Conservation (phyloP, 768 basidiomycete genomes). For the Boletus tylopilopsis region DNA sequence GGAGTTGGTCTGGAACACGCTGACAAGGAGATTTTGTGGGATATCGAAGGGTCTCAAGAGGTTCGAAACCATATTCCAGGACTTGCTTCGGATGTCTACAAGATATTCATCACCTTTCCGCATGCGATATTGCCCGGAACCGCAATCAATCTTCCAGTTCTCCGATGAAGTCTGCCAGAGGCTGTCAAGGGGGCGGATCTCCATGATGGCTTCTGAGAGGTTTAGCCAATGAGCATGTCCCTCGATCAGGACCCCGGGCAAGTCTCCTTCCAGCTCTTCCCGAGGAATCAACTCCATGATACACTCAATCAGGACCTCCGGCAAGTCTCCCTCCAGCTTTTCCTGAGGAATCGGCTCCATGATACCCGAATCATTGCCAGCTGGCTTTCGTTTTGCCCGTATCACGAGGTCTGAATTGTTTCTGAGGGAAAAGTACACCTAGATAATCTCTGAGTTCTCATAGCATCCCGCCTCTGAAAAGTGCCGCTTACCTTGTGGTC, state of each 20-base stretch:
- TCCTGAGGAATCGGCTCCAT: conserved; percentile 25
- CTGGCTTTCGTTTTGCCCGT: conserved; percentile 1
- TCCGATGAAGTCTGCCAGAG: conserved; percentile 24
- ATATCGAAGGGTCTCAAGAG: conserved; percentile 25
- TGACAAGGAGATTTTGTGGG: conserved; percentile 22
- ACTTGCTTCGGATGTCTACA: conserved; percentile 25
- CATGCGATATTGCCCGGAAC: conserved; percentile 7
- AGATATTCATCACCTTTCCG: conserved; percentile 10
- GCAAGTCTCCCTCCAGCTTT: conserved; percentile 24
- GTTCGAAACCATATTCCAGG: conserved; percentile 27
- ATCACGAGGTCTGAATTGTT: conserved; percentile 14
- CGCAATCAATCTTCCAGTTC: conserved; percentile 25
- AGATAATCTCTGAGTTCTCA: background rate
- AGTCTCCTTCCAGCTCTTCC: conserved; percentile 19
- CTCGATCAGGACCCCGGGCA: conserved; percentile 22
- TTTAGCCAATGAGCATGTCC: conserved; percentile 32
- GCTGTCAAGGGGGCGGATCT: conserved; percentile 25
- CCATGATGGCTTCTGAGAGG: conserved; percentile 18
- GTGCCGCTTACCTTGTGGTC: conserved; percentile 15
- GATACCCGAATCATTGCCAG: background rate
- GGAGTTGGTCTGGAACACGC: background rate
- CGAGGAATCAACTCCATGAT: conserved; percentile 25
- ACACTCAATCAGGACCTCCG: conserved; percentile 20
- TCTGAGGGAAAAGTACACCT: conserved; percentile 26
- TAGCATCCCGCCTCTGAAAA: background rate